Base-by-base conservation (phyloP, 164 flowering plant species). In the Vitis riparia region DNA sequence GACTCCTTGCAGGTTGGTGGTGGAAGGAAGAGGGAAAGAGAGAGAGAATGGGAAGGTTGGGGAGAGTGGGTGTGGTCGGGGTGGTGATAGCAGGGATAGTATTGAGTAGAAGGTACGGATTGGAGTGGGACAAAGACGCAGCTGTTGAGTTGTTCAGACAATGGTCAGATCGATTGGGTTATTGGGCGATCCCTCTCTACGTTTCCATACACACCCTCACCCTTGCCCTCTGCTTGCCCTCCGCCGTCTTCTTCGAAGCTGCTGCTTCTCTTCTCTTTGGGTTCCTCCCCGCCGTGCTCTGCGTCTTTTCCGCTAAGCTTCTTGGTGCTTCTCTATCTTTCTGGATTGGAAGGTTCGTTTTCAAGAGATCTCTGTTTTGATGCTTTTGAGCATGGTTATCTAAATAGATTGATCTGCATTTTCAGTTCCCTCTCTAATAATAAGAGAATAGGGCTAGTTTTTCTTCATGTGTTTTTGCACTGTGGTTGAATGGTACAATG, bases 241-340 rank as follows among this genome's bases (percentile, higher is more conserved):
- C 81, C 65, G 99, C 99, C 29, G 83, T 94, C 61, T 89, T 92
- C 85, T 87, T 94, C 67, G 99, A 94, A 73, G 97, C 98, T 29
- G 98, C 83, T 0, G 97, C 99, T 60, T 88, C 98, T 66, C 72
- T 92, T 3, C 83, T 94, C 17, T 94, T 94, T 68, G 98, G 97
- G 0, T 92, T 94, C 80, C 30, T 87, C 58, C 90, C 91, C 19
- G 97, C 91, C 5, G 83, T 94, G 3, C 68, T 86, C 59, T 94
- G 96, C 65, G 99, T 94, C 73, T 92, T 94, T 76, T 78, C 88
- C 17, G 99, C 99, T 51, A 94, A 94, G 83, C 8, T 92, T 62
- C 88, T 90, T 17, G 98, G 84, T 0, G 98, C 98, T 68, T 93
- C 98, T 30, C 88, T 91, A 70, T 91, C 97, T 56, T 93, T 93